Base-by-base conservation (phyloP, 2,329 filamentous ascomycete species). In the Macrophomina pseudophaseolina region DNA sequence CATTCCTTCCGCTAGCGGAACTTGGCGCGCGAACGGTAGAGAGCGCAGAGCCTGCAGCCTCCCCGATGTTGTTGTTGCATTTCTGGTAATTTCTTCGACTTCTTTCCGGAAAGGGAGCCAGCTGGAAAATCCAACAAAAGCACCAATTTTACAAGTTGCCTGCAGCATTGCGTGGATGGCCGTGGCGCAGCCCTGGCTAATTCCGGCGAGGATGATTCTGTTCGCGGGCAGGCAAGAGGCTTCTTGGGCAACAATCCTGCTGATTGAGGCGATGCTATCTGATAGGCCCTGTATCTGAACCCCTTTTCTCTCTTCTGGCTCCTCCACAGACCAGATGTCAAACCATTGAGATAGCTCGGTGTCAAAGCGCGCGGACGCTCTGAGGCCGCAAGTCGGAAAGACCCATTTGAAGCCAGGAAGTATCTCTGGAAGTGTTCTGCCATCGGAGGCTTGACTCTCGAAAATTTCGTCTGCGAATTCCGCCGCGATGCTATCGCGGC, bases 401-500 rank as follows among this genome's bases (percentile, higher is more conserved):
- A 80, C 72, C 74, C 77, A 80, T 72, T 75, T 79, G 44, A 75
- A 62, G 59, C 64, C 58, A 32, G 78, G 78, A 44, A 79, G 75
- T 11, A 72, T 69, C 42, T 77, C 70, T 11, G 69, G 71, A 5
- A 81, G 71, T 5, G 73, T 74, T 48, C 72, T 66, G 32, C 63
- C 67, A 46, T 72, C 69, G 14, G 71, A 72, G 16, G 70, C 70
- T 65, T 75, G 69, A 46, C 71, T 73, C 64, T 76, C 76, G 69
- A 83, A 80, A 56, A 84, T 71, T 64, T 83, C 80, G 11, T 49
- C 42, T 0, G 76, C 72, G 54, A 82, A 83, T 38, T 81, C 76
- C 0, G 68, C 16, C 23, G 72, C 74, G 3, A 67, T 70, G 69
- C 78, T 81, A 66, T 80, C 81, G 35, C 79, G 74, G 7, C 81